phyloP scores from a whole-genome alignment of 345 rosid species.

The Arabis alpina region DNA sequence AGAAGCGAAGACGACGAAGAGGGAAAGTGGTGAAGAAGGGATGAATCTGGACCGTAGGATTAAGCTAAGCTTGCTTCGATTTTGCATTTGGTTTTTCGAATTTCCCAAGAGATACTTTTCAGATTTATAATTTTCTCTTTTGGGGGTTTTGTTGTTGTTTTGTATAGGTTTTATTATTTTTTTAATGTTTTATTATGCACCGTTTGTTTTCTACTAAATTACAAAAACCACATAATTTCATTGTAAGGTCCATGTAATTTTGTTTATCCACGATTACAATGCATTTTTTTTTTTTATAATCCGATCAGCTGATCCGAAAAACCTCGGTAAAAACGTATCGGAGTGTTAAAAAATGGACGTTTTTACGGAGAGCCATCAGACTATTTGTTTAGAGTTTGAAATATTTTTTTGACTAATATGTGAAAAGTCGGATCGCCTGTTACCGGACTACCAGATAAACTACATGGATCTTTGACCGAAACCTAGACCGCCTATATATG shows the following conservation, averaged over 20 bases:
- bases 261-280: neutral
- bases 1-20: slow-evolving; percentile 39
- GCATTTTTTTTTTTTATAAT: neutral
- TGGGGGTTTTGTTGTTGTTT: neutral
- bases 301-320: no score
- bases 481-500: no score
- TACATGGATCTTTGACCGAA: no score
- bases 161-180: neutral
- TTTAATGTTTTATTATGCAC: neutral
- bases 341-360: no score
- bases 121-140: slow-evolving; percentile 23
- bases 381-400: no score
- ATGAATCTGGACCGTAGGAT: slow-evolving; percentile 39
- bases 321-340: no score
- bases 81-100: slow-evolving; percentile 41
- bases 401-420: no score
- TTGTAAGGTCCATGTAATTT: slow-evolving; percentile 5
- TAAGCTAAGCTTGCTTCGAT: slow-evolving; percentile 32
- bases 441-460: no score
- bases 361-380: no score
- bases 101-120: slow-evolving; percentile 8
- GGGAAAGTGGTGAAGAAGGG: slow-evolving; percentile 37
- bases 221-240: neutral
- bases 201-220: neutral
- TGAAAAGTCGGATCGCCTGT: no score